A percentile compares a stretch with the other conserved stretches of the same genome.
Evolutionary conservation across 768 basidiomycete species (phyloP).

Genomic region (Suillus paluster): DNA sequence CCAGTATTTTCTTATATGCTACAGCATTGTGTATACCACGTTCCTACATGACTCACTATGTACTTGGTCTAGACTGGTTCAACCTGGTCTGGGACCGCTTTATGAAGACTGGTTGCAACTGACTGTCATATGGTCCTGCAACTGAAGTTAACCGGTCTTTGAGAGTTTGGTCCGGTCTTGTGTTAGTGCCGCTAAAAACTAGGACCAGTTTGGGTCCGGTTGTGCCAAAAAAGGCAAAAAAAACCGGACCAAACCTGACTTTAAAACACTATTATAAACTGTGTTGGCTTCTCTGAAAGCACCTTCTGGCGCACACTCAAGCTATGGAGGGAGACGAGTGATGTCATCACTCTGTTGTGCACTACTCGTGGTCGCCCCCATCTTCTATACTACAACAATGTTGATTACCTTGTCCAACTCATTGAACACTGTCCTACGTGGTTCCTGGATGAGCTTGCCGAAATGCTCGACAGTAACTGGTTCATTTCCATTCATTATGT

Average conservation of each 20-base stretch:
- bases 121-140: not conserved
- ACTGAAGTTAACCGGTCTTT: not conserved
- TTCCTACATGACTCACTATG: not conserved
- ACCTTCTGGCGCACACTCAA: slow-evolving; percentile 5
- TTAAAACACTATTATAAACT: slow-evolving; percentile 9
- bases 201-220: slow-evolving; percentile 3
- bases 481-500: too few relatives aligned
- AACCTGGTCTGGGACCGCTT: not conserved
- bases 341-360: slow-evolving; percentile 4
- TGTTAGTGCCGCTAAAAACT: not conserved
- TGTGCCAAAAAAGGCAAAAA: slow-evolving; percentile 2
- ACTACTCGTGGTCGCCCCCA: too few relatives aligned
- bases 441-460: too few relatives aligned
- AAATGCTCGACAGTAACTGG: too few relatives aligned
- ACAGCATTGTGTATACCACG: not conserved
- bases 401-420: too few relatives aligned
- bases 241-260: slow-evolving; percentile 8
- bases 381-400: too few relatives aligned
- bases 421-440: too few relatives aligned
- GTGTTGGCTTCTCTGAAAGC: not conserved
- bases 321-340: slow-evolving; percentile 6
- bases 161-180: not conserved
- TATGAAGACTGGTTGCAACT: not conserved
- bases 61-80: not conserved
- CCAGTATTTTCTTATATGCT: not conserved